These are phyloP conservation scores for Jatropha podagrica DNA, from an alignment of 441 rosid species.

Conservation along the genomic window DNA sequence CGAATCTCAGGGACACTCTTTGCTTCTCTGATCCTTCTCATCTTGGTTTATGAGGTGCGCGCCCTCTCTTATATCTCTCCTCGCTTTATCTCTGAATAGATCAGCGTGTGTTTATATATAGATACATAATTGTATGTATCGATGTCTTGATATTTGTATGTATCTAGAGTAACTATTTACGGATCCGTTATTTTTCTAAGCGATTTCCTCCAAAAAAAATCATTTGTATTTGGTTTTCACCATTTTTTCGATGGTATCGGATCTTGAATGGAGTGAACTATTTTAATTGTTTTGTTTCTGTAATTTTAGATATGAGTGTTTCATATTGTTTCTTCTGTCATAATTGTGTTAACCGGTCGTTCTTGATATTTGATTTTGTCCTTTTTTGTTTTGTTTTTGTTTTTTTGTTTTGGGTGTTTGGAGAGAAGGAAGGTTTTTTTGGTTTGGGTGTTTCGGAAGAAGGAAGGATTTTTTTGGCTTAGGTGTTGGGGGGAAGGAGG, in stretches of 20 bases:
- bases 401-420: background rate
- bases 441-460: background rate
- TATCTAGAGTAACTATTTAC: background rate
- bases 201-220: background rate
- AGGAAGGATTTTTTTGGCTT: background rate
- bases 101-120: background rate
- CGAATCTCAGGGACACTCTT: constrained; percentile 29
- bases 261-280: background rate
- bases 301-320: background rate
- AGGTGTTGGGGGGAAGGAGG: background rate
- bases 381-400: too few relatives aligned
- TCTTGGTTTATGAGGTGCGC: constrained; percentile 49
- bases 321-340: too few relatives aligned
- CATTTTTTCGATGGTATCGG: background rate
- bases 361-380: background rate
- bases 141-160: background rate
- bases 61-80: background rate
- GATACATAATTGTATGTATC: background rate
- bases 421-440: background rate
- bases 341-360: too few relatives aligned
- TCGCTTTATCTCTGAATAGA: background rate
- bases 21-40: background rate
- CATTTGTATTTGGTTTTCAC: background rate
- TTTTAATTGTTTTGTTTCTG: background rate
- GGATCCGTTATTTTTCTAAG: constrained; percentile 10